Conservation (phyloP, 192 early-diverging fungal genomes). For the Coemansia erecta region DNA sequence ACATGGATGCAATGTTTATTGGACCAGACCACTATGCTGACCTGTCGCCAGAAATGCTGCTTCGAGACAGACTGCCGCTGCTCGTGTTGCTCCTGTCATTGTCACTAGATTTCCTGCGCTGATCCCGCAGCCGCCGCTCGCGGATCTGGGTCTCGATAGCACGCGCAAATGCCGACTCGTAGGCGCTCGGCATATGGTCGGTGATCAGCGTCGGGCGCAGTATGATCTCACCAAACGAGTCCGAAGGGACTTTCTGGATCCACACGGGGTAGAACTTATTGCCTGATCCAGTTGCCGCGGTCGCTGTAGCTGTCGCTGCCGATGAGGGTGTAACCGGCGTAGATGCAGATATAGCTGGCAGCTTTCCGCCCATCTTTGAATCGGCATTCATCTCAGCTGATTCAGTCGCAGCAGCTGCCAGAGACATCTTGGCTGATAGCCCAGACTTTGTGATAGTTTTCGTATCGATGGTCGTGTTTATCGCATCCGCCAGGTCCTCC, state of each 20-base stretch:
- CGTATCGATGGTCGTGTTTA: slow-evolving; percentile 31
- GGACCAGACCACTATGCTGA: no score
- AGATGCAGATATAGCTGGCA: not conserved
- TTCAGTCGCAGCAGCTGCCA: not conserved
- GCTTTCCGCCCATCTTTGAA: slow-evolving; percentile 4
- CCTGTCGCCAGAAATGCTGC: slow-evolving; percentile 8
- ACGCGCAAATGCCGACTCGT: slow-evolving; percentile 48
- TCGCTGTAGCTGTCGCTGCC: not conserved
- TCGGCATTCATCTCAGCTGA: not conserved
- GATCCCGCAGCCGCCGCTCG: slow-evolving; percentile 36
- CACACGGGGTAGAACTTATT: slow-evolving; percentile 44
- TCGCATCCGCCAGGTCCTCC: slow-evolving; percentile 41
- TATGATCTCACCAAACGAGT: slow-evolving; percentile 44
- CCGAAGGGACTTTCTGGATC: slow-evolving; percentile 33
- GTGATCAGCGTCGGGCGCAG: slow-evolving; percentile 45
- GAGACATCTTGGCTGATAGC: not conserved
- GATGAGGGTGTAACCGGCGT: not conserved
- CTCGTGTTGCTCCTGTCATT: not conserved
- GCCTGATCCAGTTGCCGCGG: slow-evolving; percentile 9
- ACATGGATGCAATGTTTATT: no score
- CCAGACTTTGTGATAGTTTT: not conserved
- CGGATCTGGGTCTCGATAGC: slow-evolving; percentile 51
- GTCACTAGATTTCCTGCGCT: slow-evolving; percentile 12
- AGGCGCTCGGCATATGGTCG: slow-evolving; percentile 53
- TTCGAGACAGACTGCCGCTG: not conserved